Evolutionary conservation across 2,329 filamentous ascomycete genomes (phyloP), one percentile per base, ranked within the genome.

Genomic region (Zopfia rhizophila): DNA sequence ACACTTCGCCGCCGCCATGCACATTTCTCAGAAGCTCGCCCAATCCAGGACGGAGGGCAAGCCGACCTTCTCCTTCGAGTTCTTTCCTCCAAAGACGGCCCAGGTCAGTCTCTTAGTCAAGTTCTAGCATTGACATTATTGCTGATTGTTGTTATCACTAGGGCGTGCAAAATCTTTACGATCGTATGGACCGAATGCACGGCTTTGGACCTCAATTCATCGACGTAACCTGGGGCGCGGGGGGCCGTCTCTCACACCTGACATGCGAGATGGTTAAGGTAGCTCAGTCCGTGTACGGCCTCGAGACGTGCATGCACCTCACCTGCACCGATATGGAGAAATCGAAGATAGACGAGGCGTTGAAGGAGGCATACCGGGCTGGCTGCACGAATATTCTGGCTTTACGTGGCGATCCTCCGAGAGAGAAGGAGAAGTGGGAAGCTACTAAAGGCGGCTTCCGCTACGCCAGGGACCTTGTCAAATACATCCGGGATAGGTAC

Each of bases 121-220:
- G 8, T 4, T 36, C n/a, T 38, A 4, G 19, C 10, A 18, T 12
- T 7, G 23, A 23, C 4, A 27, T n/a, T n/a, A n/a, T n/a, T n/a
- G n/a, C n/a, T n/a, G n/a, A n/a, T n/a, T n/a, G n/a, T n/a, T n/a
- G n/a, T 16, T 45, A 14, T 7, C 12, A 39, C 25, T 47, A 69
- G 77, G 94, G 94, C 81, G 93, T 99, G 10, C 94, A 99, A 78
- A 99, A 99, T 73, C 86, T 99, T 47, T 99, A 99, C 81, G 94
- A 99, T 64, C 90, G 94, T 69, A 97, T 99, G 90, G 94, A 99
- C 76, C 91, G 92, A 75, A 99, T 99, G 94, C 91, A 96, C 75
- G 85, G 88, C 65, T 84, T 95, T 55, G 94, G 91, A 2, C 94
- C 93, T 55, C 88, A 92, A 66, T 99, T 99, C 78, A 91, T 99